phyloP scores from a whole-genome alignment of 768 basidiomycete species.

The Suillus spraguei region DNA sequence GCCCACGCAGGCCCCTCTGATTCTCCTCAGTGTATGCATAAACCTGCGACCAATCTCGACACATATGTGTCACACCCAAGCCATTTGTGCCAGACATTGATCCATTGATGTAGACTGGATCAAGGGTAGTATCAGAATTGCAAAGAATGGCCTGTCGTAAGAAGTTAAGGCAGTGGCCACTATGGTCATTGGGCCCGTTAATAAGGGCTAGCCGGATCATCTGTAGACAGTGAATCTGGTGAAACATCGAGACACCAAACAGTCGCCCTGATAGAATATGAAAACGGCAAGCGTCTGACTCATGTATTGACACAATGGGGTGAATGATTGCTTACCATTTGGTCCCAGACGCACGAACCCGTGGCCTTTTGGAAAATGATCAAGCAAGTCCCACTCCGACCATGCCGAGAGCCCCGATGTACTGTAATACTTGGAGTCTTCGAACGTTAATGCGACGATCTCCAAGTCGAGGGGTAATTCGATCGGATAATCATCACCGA shows the following conservation, averaged over 20 bases:
- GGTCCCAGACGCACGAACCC: slow-evolving; percentile 29
- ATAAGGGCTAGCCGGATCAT: slow-evolving; percentile 15
- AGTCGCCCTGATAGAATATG: slow-evolving; percentile 17
- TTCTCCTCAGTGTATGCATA: slow-evolving; percentile 27
- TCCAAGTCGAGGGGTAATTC: slow-evolving; percentile 19
- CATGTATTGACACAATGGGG: too few relatives aligned
- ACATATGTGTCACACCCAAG: slow-evolving; percentile 29
- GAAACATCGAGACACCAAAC: slow-evolving; percentile 31
- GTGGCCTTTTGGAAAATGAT: slow-evolving; percentile 22
- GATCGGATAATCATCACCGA: slow-evolving; percentile 29
- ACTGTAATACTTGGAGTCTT: slow-evolving; percentile 32
- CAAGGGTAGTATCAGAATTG: slow-evolving; percentile 44
- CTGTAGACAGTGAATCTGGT: slow-evolving; percentile 33
- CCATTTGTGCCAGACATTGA: slow-evolving; percentile 22
- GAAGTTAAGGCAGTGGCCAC: slow-evolving; percentile 46
- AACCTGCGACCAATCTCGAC: slow-evolving; percentile 32
- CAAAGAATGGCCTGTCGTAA: slow-evolving; percentile 45
- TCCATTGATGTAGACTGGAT: slow-evolving; percentile 31
- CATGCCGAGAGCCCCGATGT: slow-evolving; percentile 20
- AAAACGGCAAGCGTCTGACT: not conserved
- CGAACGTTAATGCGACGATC: slow-evolving; percentile 20
- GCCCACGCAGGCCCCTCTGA: slow-evolving; percentile 8
- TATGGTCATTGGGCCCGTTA: slow-evolving; percentile 9
- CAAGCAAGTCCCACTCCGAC: slow-evolving; percentile 26
- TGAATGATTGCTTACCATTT: slow-evolving; percentile 11